A percentile compares a stretch with the other conserved stretches of the same genome.
phyloP scores from a whole-genome alignment of 805 yeast genomes.

The Ascoidea asiatica region DNA sequence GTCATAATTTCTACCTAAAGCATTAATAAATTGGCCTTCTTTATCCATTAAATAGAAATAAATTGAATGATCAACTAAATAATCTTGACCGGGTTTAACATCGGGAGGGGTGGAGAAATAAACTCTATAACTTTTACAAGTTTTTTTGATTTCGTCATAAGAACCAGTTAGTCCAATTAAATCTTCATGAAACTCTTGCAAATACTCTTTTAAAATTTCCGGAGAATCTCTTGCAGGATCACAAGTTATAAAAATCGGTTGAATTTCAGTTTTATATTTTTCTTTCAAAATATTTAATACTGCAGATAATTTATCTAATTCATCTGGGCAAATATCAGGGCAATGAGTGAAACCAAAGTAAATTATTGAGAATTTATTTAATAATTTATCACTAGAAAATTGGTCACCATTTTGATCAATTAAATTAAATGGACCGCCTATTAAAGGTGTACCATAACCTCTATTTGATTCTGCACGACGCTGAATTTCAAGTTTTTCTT shows the following conservation, averaged over 20 bases:
- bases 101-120: conserved; percentile 96
- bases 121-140: conserved; percentile 84
- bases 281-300: conserved; percentile 46
- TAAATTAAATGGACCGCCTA: conserved; percentile 81
- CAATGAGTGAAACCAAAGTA: conserved; percentile 97
- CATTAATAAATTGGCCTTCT: conserved; percentile 94
- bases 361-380: conserved; percentile 70
- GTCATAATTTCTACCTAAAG: conserved; percentile 81
- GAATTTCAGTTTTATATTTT: conserved; percentile 42
- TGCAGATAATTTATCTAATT: conserved; percentile 77
- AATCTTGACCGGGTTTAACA: conserved; percentile 91
- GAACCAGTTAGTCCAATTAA: conserved; percentile 88
- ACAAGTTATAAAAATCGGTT: conserved; percentile 88
- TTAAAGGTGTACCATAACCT: conserved; percentile 82
- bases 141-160: conserved; percentile 69
- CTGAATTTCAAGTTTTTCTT: conserved; percentile 57
- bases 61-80: conserved; percentile 92
- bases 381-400: conserved; percentile 67
- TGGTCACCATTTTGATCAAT: conserved; percentile 54
- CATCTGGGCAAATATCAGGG: conserved; percentile 98
- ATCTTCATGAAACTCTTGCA: conserved; percentile 79
- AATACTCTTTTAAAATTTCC: conserved; percentile 67
- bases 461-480: conserved; percentile 75
- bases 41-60: conserved; percentile 97
- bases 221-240: conserved; percentile 95